Conservation (phyloP, 2,329 filamentous ascomycete species). For the Colletotrichum caudatum region DNA sequence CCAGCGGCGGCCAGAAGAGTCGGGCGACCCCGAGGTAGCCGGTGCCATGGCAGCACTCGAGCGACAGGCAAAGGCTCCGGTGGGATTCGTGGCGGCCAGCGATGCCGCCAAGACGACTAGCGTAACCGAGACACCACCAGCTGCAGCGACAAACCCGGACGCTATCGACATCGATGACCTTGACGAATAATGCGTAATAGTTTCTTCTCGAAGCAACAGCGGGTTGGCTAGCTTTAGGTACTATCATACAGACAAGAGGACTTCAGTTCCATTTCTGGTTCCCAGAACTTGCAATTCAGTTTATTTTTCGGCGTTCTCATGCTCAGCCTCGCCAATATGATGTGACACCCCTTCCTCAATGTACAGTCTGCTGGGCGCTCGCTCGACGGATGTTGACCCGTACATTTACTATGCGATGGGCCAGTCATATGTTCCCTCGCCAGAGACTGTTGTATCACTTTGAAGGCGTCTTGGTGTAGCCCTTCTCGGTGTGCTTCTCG, state of each 20-base stretch:
- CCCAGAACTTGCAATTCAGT: conserved; percentile 10
- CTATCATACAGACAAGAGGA: conserved; percentile 29
- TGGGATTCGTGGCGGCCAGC: conserved; percentile 91
- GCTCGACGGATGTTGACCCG: background rate
- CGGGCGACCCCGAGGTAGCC: conserved; percentile 61
- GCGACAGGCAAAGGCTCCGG: conserved; percentile 86
- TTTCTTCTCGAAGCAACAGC: conserved; percentile 16
- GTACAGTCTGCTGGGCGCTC: background rate
- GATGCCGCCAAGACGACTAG: conserved; percentile 74
- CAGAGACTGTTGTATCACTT: conserved; percentile 5
- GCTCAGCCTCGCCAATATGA: background rate
- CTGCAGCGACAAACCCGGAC: conserved; percentile 78
- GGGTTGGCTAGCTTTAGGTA: conserved; percentile 25
- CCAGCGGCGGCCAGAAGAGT: conserved; percentile 68
- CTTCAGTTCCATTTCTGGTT: background rate
- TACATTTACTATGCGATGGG: background rate
- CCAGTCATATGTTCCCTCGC: background rate
- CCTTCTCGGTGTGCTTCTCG: conserved; percentile 68
- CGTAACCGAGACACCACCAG: conserved; percentile 54
- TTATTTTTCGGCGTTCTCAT: background rate
- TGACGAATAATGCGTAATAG: conserved; percentile 64
- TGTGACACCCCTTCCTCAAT: background rate
- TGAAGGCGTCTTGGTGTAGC: conserved; percentile 52
- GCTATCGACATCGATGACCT: conserved; percentile 84
- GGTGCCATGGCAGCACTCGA: conserved; percentile 94